Evolutionary conservation across 306 rosid genomes (phyloP).

Genomic region (Quercus ilex): DNA sequence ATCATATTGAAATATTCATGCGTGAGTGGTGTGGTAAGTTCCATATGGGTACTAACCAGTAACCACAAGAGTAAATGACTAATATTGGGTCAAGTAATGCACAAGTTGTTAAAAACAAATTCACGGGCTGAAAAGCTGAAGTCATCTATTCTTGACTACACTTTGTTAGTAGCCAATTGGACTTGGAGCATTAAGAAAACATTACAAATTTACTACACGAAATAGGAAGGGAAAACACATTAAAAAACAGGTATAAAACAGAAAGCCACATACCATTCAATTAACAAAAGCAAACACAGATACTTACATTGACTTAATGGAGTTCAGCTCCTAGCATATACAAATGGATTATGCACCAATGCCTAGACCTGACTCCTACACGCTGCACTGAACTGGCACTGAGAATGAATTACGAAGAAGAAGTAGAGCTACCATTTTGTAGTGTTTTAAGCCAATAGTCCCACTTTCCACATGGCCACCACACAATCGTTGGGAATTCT

Average conservation of each 20-base stretch:
- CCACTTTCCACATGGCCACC: slow-evolving; percentile 28
- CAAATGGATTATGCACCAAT: not conserved
- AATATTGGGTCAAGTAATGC: too few relatives aligned
- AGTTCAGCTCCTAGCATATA: not conserved
- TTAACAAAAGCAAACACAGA: too few relatives aligned
- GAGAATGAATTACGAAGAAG: not conserved
- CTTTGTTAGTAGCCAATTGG: not conserved
- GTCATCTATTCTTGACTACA: slow-evolving; percentile 22
- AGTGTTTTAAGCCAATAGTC: not conserved
- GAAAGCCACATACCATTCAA: too few relatives aligned
- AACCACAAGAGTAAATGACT: too few relatives aligned
- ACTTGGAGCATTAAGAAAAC: not conserved
- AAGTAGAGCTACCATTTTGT: not conserved
- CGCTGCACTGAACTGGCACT: not conserved
- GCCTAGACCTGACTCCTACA: not conserved
- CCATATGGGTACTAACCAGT: too few relatives aligned
- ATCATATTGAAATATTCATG: not conserved
- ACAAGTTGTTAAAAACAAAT: not conserved
- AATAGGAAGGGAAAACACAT: not conserved
- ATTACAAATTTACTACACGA: not conserved
- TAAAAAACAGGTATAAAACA: too few relatives aligned
- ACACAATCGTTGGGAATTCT: not conserved
- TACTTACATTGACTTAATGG: not conserved
- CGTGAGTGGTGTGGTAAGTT: too few relatives aligned
- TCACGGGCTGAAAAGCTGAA: not conserved